A percentile compares a stretch with the other conserved stretches of the same genome.
These are phyloP conservation scores for Plantago rigida DNA, from an alignment of 305 asterid species.

Conservation along the genomic window DNA sequence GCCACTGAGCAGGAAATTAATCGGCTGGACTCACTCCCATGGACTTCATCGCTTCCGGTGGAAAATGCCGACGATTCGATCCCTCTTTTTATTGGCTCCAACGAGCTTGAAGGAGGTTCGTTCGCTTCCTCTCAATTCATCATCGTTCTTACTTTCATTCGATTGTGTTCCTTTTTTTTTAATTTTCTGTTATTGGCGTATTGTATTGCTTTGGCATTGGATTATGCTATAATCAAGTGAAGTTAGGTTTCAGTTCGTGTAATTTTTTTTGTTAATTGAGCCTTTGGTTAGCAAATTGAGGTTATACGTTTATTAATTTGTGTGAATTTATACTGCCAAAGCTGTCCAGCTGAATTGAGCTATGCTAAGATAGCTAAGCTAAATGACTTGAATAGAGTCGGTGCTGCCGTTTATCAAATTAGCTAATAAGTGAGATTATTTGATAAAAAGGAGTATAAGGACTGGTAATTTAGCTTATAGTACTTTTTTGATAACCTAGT, in stretches of 20 bases:
- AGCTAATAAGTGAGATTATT: too few species aligned
- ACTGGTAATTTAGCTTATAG: too few species aligned
- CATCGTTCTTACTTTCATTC: not conserved
- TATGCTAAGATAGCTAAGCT: too few species aligned
- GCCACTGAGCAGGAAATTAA: slow-evolving; percentile 41
- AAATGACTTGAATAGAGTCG: too few species aligned
- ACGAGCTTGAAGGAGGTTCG: slow-evolving; percentile 86
- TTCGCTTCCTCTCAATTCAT: not conserved
- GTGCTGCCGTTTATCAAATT: not conserved
- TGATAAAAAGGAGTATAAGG: too few species aligned
- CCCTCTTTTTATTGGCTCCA: slow-evolving; percentile 55
- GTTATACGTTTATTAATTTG: too few species aligned
- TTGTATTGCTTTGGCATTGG: too few species aligned
- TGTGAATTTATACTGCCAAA: too few species aligned
- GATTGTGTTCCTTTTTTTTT: not conserved
- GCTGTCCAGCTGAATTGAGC: not conserved
- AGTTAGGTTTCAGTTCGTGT: too few species aligned
- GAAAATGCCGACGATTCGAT: slow-evolving; percentile 35
- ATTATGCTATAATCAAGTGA: too few species aligned
- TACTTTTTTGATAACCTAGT: not conserved
- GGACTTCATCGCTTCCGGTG: slow-evolving; percentile 57
- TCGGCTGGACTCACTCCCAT: slow-evolving; percentile 50
- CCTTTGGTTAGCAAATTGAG: not conserved
- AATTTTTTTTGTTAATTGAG: not conserved
- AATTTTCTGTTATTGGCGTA: too few species aligned